Percentiles rank a stretch among this genome's conserved stretches.
Conservation (phyloP, 495 filamentous ascomycete species). For the Ascobolus immersus region DNA sequence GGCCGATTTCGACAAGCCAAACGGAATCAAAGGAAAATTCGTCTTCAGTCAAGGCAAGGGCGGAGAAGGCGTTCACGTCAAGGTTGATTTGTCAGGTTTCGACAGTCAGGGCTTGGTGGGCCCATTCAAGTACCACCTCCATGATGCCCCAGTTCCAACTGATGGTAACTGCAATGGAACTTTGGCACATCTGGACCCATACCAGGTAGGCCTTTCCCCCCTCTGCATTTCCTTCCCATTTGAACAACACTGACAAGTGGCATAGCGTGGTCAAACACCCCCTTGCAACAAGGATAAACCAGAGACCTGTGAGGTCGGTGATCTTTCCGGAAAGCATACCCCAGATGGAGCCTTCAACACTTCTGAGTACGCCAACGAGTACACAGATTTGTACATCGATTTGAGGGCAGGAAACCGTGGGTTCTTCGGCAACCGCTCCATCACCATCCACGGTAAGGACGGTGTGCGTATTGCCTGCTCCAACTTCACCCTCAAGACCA, state of each 20-base stretch:
- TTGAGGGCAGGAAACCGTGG: constrained; percentile 28
- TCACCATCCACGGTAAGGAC: constrained; percentile 41
- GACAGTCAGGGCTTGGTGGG: constrained; percentile 30
- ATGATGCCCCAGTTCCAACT: constrained; percentile 42
- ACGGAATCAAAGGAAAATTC: constrained; percentile 35
- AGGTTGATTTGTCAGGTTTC: constrained; percentile 36
- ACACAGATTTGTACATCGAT: constrained; percentile 43
- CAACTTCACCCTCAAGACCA: no score
- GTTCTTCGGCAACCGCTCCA: constrained; percentile 55
- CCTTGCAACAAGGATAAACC: constrained; percentile 36
- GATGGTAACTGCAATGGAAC: constrained; percentile 59
- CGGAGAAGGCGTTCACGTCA: constrained; percentile 38
- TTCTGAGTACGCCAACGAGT: constrained; percentile 22
- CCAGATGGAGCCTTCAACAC: constrained; percentile 19
- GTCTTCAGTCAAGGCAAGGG: constrained; percentile 25
- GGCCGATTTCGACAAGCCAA: constrained; percentile 23
- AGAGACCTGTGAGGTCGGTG: constrained; percentile 56
- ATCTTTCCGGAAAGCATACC: constrained; percentile 63
- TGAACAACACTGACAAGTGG: constrained; percentile 10
- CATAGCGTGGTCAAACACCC: constrained; percentile 37
- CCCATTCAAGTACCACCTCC: constrained; percentile 72
- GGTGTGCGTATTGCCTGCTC: constrained; percentile 46
- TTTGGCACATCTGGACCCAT: constrained; percentile 41
- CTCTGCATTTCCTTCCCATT: background rate
- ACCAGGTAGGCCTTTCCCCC: constrained; percentile 13